A percentile compares a stretch with the other conserved stretches of the same genome.
Evolutionary conservation across 305 asterid species (phyloP).

Genomic region (Fraxinus floribunda): DNA sequence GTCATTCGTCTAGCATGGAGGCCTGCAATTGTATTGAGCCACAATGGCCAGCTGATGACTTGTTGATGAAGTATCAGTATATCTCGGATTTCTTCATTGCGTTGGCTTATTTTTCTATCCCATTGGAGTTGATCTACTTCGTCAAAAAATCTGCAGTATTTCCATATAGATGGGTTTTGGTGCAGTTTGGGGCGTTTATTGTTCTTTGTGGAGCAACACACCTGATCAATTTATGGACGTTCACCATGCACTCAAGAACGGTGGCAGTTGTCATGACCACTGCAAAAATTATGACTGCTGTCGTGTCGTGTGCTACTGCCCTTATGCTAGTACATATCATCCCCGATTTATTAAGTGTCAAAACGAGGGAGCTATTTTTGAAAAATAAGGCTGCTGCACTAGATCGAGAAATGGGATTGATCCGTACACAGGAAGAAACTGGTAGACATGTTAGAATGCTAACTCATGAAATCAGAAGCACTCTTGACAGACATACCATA

Average conservation of each 20-base stretch:
- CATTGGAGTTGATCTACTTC: slow-evolving; percentile 87
- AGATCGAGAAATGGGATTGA: slow-evolving; percentile 97
- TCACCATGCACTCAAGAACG: slow-evolving; percentile 70
- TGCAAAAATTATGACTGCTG: slow-evolving; percentile 83
- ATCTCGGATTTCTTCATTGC: slow-evolving; percentile 96
- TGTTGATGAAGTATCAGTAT: slow-evolving; percentile 90
- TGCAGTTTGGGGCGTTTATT: slow-evolving; percentile 98
- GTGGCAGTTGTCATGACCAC: slow-evolving; percentile 90
- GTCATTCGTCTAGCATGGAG: slow-evolving; percentile 51
- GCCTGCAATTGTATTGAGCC: slow-evolving; percentile 89
- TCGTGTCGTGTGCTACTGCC: slow-evolving; percentile 95
- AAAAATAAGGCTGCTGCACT: slow-evolving; percentile 96
- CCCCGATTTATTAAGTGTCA: slow-evolving; percentile 93
- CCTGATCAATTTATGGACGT: slow-evolving; percentile 90
- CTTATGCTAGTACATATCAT: slow-evolving; percentile 92
- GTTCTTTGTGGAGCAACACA: slow-evolving; percentile 99
- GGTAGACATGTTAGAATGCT: slow-evolving; percentile 99
- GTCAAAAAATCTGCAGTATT: slow-evolving; percentile 94
- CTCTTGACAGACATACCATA: slow-evolving; percentile 96
- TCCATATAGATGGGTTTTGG: slow-evolving; percentile 98
- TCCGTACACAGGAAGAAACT: slow-evolving; percentile 97
- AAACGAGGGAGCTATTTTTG: slow-evolving; percentile 88
- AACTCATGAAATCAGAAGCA: slow-evolving; percentile 97
- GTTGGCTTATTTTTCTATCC: slow-evolving; percentile 94
- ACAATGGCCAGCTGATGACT: slow-evolving; percentile 86